Conservation (phyloP, 2,329 filamentous ascomycete species). For the Teratosphaeria destructans region DNA sequence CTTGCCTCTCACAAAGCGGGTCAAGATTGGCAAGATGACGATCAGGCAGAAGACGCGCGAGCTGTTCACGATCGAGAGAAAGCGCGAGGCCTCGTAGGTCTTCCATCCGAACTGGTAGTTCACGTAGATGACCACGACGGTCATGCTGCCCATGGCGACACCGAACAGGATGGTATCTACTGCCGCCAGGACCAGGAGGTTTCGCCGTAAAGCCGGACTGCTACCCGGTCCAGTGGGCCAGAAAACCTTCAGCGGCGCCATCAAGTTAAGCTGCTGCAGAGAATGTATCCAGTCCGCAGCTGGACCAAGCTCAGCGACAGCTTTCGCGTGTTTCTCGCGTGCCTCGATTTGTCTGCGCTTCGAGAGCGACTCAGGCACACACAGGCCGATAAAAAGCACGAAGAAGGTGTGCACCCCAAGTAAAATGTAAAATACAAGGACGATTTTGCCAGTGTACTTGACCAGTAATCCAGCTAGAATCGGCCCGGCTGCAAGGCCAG, state of each 20-base stretch:
- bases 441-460: conserved; percentile 59
- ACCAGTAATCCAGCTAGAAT: conserved; percentile 72
- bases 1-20: conserved; percentile 60
- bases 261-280: conserved; percentile 48
- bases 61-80: conserved; percentile 69
- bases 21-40: conserved; percentile 63
- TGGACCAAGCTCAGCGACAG: conserved; percentile 25
- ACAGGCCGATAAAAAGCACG: conserved; percentile 57
- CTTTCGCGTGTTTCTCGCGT: conserved; percentile 52
- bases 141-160: conserved; percentile 67
- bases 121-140: conserved; percentile 76
- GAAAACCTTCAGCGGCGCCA: conserved; percentile 68
- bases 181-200: conserved; percentile 69
- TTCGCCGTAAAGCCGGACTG: conserved; percentile 55
- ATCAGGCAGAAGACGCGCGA: conserved; percentile 68
- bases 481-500: conserved; percentile 79
- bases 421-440: conserved; percentile 78
- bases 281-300: conserved; percentile 34
- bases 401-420: conserved; percentile 64
- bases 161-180: conserved; percentile 77
- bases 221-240: conserved; percentile 59
- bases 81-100: conserved; percentile 67
- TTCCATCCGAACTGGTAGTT: conserved; percentile 74
- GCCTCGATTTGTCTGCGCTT: conserved; percentile 60
- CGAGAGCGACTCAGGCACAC: conserved; percentile 78